Evolutionary conservation across 164 flowering plant species (phyloP).

Genomic region (Berberis vulgaris): DNA sequence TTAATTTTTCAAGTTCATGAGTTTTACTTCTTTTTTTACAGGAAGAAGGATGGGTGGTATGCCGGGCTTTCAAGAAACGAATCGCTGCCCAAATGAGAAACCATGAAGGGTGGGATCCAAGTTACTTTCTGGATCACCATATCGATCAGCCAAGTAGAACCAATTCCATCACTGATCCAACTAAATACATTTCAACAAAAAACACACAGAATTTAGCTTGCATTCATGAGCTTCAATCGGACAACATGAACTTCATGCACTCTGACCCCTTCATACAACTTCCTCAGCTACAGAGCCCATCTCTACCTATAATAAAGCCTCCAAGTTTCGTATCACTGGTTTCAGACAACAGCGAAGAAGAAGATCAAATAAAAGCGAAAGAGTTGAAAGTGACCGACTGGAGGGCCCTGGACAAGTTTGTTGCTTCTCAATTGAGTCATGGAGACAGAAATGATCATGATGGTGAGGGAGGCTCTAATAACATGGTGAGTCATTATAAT

Average conservation of each 20-base stretch:
- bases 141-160: conserved; percentile 46
- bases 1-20: neutral
- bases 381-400: conserved; percentile 64
- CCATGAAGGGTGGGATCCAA: conserved; percentile 48
- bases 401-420: conserved; percentile 90
- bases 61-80: conserved; percentile 85
- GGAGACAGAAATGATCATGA: conserved; percentile 30
- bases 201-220: conserved; percentile 28
- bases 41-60: conserved; percentile 99
- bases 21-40: conserved; percentile 13
- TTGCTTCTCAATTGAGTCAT: conserved; percentile 88
- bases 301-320: conserved; percentile 51
- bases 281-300: conserved; percentile 88
- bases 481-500: conserved; percentile 18
- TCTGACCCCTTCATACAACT: conserved; percentile 50
- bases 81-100: conserved; percentile 35
- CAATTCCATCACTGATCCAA: conserved; percentile 37
- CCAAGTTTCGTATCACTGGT: conserved; percentile 37
- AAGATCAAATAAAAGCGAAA: conserved; percentile 10
- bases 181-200: conserved; percentile 14
- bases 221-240: conserved; percentile 57
- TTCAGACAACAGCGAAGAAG: conserved; percentile 27
- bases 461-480: conserved; percentile 16
- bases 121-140: conserved; percentile 55
- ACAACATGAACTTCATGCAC: conserved; percentile 27